Percentiles rank a stretch among this genome's conserved stretches.
Evolutionary conservation across 192 early-diverging fungal species (phyloP).

Genomic region (Lunasporangiospora selenospora): DNA sequence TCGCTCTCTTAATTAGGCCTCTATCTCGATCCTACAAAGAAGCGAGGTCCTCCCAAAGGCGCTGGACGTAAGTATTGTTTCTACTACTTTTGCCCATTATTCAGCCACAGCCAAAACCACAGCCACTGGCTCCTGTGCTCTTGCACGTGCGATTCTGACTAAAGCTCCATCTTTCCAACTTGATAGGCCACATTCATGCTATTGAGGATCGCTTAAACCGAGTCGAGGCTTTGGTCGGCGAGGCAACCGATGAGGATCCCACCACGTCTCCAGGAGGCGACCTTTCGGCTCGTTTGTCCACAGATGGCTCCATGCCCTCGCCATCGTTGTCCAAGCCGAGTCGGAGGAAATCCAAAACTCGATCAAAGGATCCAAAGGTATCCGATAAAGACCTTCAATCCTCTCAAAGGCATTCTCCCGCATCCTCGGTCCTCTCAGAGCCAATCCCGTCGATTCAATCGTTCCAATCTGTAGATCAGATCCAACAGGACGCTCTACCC

Average conservation of each 20-base stretch:
- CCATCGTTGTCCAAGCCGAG: constrained; percentile 1
- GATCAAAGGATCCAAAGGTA: too few species aligned
- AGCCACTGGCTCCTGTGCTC: too few species aligned
- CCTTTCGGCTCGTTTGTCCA: not conserved
- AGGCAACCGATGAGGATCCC: constrained; percentile 41
- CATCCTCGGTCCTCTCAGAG: too few species aligned
- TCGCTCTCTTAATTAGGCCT: constrained; percentile 7
- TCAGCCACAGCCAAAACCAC: too few species aligned
- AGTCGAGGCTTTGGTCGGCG: constrained; percentile 68
- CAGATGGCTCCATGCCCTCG: not conserved
- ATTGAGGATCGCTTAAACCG: constrained; percentile 77
- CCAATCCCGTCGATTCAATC: too few species aligned
- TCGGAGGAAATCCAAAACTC: constrained; percentile 38
- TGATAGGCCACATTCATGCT: constrained; percentile 79
- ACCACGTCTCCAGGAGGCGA: not conserved
- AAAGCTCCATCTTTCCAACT: constrained; percentile 46
- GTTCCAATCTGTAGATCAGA: too few species aligned
- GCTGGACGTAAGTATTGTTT: constrained; percentile 34
- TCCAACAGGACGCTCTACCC: too few species aligned
- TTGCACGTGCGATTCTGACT: not conserved
- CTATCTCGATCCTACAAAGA: constrained; percentile 45
- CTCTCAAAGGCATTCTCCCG: too few species aligned
- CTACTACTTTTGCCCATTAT: not conserved
- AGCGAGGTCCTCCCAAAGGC: constrained; percentile 45
- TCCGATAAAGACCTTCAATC: too few species aligned